A percentile compares a stretch with the other conserved stretches of the same genome.
Conservation (phyloP, 768 basidiomycete genomes). For the Hypsizygus marmoreus region DNA sequence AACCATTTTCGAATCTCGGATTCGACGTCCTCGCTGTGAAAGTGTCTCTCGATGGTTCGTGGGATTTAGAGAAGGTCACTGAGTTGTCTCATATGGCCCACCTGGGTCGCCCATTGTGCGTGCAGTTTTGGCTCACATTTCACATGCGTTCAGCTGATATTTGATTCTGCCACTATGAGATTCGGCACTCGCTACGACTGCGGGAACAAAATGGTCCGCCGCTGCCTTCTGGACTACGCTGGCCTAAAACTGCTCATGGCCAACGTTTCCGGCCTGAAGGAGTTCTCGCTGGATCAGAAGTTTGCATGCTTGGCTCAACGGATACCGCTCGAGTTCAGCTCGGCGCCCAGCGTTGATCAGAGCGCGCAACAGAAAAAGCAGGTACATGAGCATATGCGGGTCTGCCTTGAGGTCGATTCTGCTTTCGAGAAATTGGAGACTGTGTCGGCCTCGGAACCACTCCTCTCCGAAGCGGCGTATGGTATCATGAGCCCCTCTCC, state of each 20-base stretch:
- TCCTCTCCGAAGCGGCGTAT: conserved; percentile 31
- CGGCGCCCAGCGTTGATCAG: neutral
- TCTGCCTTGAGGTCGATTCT: neutral
- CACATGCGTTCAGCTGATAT: neutral
- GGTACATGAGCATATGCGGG: neutral
- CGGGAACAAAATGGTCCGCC: neutral
- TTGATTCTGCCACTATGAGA: neutral
- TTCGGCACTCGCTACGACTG: neutral
- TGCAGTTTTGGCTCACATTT: neutral
- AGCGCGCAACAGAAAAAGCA: neutral
- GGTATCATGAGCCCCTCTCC: too few species aligned
- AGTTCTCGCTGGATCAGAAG: neutral
- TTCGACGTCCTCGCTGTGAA: neutral
- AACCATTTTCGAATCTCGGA: neutral
- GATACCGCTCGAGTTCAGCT: neutral
- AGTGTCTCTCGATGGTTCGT: neutral
- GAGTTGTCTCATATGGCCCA: neutral
- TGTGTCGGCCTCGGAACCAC: conserved; percentile 26
- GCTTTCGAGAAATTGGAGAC: conserved; percentile 21
- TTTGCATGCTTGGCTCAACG: conserved; percentile 3
- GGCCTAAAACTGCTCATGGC: conserved; percentile 1
- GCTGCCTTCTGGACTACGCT: neutral
- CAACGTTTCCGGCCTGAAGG: neutral
- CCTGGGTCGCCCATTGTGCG: neutral
- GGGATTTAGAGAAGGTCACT: neutral